A percentile compares a stretch with the other conserved stretches of the same genome.
Evolutionary conservation across 169 alveolate genomes (phyloP).

Genomic region (Eimeria maxima): DNA sequence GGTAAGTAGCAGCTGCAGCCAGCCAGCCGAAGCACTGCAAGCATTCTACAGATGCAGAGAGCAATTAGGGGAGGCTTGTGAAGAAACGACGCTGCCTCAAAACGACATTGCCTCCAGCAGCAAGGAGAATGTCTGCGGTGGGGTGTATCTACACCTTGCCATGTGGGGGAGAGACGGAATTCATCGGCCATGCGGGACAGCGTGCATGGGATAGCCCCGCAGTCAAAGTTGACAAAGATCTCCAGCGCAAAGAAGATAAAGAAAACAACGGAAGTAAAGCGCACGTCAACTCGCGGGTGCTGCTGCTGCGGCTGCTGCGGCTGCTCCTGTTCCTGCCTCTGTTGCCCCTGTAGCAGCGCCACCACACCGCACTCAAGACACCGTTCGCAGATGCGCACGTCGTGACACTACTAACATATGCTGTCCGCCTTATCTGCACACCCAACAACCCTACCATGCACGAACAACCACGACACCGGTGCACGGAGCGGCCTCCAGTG

Average conservation of each 20-base stretch:
- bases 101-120: neutral
- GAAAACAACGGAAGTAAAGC: constrained; percentile 52
- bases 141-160: constrained; percentile 72
- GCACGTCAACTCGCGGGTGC: constrained; percentile 77
- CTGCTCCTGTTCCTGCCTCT: neutral
- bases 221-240: constrained; percentile 79
- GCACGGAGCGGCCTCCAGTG: neutral
- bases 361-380: neutral
- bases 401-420: neutral
- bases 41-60: neutral
- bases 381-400: neutral
- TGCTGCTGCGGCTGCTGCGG: constrained; percentile 13
- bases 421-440: neutral
- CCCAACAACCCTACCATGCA: neutral
- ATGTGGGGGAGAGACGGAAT: constrained; percentile 79
- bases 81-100: neutral
- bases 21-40: neutral
- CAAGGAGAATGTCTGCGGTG: neutral
- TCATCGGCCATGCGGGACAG: constrained; percentile 71
- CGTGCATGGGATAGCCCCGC: constrained; percentile 82
- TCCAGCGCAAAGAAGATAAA: constrained; percentile 52
- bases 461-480: neutral
- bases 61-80: neutral
- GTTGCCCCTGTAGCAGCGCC: neutral
- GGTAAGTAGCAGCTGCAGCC: neutral